Percentiles rank a stretch among this genome's conserved stretches.
Evolutionary conservation across 306 rosid genomes (phyloP).

Genomic region (Trifolium dubium): DNA sequence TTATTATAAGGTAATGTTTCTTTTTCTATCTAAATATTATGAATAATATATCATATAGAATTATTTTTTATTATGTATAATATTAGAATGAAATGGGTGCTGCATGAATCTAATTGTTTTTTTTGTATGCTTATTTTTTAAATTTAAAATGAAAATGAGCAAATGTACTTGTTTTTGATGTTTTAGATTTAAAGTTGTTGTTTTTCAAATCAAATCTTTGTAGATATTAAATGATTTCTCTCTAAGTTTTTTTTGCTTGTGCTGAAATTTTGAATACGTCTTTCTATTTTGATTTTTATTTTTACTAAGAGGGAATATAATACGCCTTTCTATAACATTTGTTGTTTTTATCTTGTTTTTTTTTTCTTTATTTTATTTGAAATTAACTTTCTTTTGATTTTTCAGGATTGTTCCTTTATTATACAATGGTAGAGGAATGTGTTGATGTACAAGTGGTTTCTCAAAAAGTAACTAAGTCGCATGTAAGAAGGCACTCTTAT

Average conservation of each 20-base stretch:
- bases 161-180: neutral
- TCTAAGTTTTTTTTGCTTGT: neutral
- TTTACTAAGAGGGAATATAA: no score
- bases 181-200: neutral
- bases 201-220: neutral
- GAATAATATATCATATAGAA: conserved; percentile 12
- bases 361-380: no score
- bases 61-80: conserved; percentile 32
- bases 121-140: conserved; percentile 9
- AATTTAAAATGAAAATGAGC: conserved; percentile 1
- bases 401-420: neutral
- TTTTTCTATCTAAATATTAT: neutral
- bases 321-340: conserved; percentile 30
- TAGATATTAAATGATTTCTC: conserved; percentile 6
- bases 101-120: conserved; percentile 10
- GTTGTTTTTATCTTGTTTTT: neutral
- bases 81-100: conserved; percentile 6
- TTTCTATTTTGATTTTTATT: no score
- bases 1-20: conserved; percentile 30
- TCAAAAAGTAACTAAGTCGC: conserved; percentile 34
- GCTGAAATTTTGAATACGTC: conserved; percentile 8
- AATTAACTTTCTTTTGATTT: neutral
- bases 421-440: neutral
- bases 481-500: conserved; percentile 61
- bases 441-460: conserved; percentile 16